These are phyloP conservation scores for Aspergillus fumigatiaffinis DNA, from an alignment of 2,329 filamentous ascomycete genomes.

Conservation along the genomic window DNA sequence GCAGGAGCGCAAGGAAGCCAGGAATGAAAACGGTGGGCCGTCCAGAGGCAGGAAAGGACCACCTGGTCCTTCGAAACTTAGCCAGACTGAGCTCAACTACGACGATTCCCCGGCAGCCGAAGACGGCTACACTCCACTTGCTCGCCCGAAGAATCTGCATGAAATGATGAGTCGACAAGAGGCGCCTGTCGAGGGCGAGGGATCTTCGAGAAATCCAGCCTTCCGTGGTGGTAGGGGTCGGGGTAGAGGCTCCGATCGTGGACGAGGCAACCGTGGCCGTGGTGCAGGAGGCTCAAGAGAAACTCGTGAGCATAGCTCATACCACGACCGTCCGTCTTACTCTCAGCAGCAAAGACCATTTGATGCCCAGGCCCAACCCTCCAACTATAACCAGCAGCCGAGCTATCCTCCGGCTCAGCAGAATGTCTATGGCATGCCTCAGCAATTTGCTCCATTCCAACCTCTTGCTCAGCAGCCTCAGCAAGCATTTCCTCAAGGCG, in stretches of 20 bases:
- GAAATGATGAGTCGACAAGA: constrained; percentile 44
- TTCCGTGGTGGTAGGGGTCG: constrained; percentile 48
- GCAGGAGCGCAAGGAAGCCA: constrained; percentile 50
- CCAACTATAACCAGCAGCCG: constrained; percentile 18
- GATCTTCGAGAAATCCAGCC: constrained; percentile 31
- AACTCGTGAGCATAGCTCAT: constrained; percentile 20
- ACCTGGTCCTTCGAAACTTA: constrained; percentile 37
- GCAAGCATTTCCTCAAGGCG: constrained; percentile 23
- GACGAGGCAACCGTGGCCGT: constrained; percentile 21
- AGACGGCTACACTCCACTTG: constrained; percentile 63
- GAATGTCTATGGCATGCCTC: constrained; percentile 22
- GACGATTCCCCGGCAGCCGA: constrained; percentile 55
- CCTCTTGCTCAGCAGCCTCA: constrained; percentile 12
- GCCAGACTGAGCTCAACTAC: constrained; percentile 55
- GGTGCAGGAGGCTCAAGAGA: constrained; percentile 25
- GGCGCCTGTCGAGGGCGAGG: constrained; percentile 32
- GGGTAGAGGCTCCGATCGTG: constrained; percentile 39
- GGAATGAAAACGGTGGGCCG: constrained; percentile 39
- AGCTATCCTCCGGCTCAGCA: constrained; percentile 13
- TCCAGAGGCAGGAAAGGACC: constrained; percentile 33
- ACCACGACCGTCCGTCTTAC: constrained; percentile 27
- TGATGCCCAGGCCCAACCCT: constrained; percentile 19
- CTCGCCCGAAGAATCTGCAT: constrained; percentile 62
- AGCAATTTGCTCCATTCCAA: constrained; percentile 24
- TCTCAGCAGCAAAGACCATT: constrained; percentile 14